Base-by-base conservation (phyloP, 192 early-diverging fungal species). In the Backusella australiensis region DNA sequence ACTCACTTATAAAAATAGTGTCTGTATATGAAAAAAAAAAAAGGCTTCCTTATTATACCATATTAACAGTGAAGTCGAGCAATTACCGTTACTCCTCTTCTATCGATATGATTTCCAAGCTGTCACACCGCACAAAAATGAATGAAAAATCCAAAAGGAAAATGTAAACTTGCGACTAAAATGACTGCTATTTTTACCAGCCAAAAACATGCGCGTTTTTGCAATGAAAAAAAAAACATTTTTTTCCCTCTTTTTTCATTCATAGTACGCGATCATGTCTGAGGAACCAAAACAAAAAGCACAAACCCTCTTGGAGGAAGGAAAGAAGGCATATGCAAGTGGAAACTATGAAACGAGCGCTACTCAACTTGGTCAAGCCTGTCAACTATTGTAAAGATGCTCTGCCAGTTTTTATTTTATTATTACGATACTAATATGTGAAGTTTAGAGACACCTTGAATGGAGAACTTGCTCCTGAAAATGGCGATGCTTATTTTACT, bases 401-500 rank as follows among this genome's bases (percentile, higher is more conserved):
- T 14, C 15, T 69, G 21, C 35, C 32, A 32, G 32, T 32, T 63
- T 29, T 11, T 39, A 32, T 32, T 68, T 66, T 34, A 36, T 34
- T 67, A 0, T 19, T 23, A 39, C 7, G 1, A 69, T 15, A 69
- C 12, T 15, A 66, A 35, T 77, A 12, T 65, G 6, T 3, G 12
- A 32, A 29, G 35, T 44, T 17, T 74, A 91, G 90, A 17, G 93
- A 91, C 41, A 82, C 88, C 59, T 78, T 86, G 1, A 87, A 91
- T 82, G 94, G 94, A 34, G 80, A 79, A 73, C 81, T 86, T 11
- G 88, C 92, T 15, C 82, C 82, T 38, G 81, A 86, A 65, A 93
- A 89, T 75, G 94, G 91, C 2, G 93, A 94, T 76, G 88, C 86
- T 0, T 78, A 93, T 65, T 90, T 94, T 67, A 79, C 89, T 71